Conservation (phyloP, 164 flowering plant genomes). For the Nymphaea thermarum region DNA sequence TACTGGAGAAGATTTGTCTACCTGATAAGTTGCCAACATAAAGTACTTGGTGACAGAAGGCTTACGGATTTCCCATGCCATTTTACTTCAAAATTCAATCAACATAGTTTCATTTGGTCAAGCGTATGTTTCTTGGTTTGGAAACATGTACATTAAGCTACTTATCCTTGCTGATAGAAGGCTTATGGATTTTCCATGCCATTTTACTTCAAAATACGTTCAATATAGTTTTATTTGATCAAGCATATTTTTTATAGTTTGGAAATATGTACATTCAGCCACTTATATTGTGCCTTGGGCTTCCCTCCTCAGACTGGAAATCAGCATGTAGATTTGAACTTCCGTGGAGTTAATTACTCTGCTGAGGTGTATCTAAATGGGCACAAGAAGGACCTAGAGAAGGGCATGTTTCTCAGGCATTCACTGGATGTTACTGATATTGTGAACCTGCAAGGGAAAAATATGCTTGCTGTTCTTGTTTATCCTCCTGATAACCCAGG, state of each 20-base stretch:
- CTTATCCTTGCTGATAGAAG: too few species aligned
- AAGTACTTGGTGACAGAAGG: too few species aligned
- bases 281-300: too few species aligned
- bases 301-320: constrained; percentile 34
- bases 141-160: not conserved
- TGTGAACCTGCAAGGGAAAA: constrained; percentile 62
- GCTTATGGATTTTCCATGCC: too few species aligned
- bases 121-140: not conserved
- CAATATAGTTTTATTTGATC: not conserved
- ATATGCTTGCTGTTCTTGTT: constrained; percentile 81
- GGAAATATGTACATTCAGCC: not conserved
- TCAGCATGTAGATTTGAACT: constrained; percentile 75
- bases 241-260: not conserved
- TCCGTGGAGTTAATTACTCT: constrained; percentile 88
- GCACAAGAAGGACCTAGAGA: constrained; percentile 59
- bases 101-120: not conserved
- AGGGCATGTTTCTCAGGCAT: constrained; percentile 97
- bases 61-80: too few species aligned
- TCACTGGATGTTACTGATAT: constrained; percentile 74
- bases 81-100: too few species aligned
- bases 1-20: too few species aligned
- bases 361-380: constrained; percentile 94
- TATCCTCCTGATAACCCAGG: constrained; percentile 97
- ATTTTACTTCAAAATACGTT: too few species aligned
- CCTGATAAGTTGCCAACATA: too few species aligned